Base-by-base conservation (phyloP, 1,284 basidiomycete species). In the Naganishia sp. region DNA sequence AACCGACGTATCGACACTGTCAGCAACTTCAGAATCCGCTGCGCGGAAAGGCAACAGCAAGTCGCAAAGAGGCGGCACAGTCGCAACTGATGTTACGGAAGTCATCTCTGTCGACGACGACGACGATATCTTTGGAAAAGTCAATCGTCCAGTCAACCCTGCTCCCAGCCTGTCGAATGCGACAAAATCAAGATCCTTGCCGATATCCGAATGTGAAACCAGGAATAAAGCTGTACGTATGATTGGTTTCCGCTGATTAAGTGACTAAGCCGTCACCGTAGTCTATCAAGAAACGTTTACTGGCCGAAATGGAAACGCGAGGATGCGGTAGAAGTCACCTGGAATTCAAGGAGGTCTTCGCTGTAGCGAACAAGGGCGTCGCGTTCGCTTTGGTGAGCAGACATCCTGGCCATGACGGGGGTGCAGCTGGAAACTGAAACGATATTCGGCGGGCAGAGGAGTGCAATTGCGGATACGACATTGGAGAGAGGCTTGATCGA, bases 321-420 rank as follows among this genome's bases (percentile, higher is more conserved):
- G 75, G 74, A 0, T 73, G 70, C 45, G 23, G 70, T 0, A 70
- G 78, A 43, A 66, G 71, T 3, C 73, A 78, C 52, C 70, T 66
- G 5, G 36, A 69, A 43, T 78, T 78, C 72, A 79, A 77, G 61
- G 77, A 79, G 25, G 68, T 78, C 36, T 80, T 78, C 56, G 69
- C 72, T 5, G 73, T 75, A 53, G 70, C 72, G 3, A 78, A 74
- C 31, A 76, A 75, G 65, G 78, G 78, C 4, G 68, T 70, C 1
- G 75, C 74, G 55, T 79, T 80, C 70, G 77, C 75, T 1, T 72
- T 80, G 55, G 78, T 80, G 60, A 70, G 78, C 73, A 13, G 6
- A 21, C 6, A 21, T 15, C 25, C 23, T 11, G 2, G 31, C 6
- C 28, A 5, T 33, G 7, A 21, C 21, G 11, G 11, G 6, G 18